phyloP scores from a whole-genome alignment of 2,329 filamentous ascomycete genomes.

The Coleophoma eucalyptorum region DNA sequence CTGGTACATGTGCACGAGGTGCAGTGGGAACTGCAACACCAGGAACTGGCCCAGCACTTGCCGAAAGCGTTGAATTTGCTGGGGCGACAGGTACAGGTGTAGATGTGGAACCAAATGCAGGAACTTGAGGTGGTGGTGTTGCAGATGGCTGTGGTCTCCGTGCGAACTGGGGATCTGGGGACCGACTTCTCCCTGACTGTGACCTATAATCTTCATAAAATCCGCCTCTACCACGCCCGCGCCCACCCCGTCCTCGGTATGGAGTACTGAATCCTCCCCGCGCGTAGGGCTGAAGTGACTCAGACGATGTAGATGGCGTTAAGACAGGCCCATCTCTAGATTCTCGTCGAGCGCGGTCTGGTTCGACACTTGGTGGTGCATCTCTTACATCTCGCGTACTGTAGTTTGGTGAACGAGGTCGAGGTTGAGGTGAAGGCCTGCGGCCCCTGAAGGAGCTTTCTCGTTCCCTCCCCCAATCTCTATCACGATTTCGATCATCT shows the following conservation, averaged over 20 bases:
- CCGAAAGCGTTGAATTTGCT: slow-evolving; percentile 3
- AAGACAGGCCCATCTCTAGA: slow-evolving; percentile 72
- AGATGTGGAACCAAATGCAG: slow-evolving; percentile 46
- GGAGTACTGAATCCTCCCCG: slow-evolving; percentile 35
- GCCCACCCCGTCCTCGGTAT: slow-evolving; percentile 48
- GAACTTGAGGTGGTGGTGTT: slow-evolving; percentile 48
- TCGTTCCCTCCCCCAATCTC: slow-evolving; percentile 46
- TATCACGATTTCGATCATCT: slow-evolving; percentile 54
- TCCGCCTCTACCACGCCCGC: slow-evolving; percentile 44
- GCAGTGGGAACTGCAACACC: slow-evolving; percentile 23
- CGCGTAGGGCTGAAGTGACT: slow-evolving; percentile 40
- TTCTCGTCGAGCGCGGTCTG: slow-evolving; percentile 61
- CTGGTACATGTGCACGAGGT: slow-evolving; percentile 9
- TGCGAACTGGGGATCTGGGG: slow-evolving; percentile 23
- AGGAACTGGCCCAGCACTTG: slow-evolving; percentile 12
- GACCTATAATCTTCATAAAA: slow-evolving; percentile 54
- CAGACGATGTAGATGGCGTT: slow-evolving; percentile 67
- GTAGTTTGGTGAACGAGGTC: slow-evolving; percentile 64
- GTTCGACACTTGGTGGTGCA: slow-evolving; percentile 59
- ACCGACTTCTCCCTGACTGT: slow-evolving; percentile 22
- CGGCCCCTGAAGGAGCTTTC: slow-evolving; percentile 44
- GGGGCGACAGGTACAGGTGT: slow-evolving; percentile 4
- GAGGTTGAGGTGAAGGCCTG: slow-evolving; percentile 54
- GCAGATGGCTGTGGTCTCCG: slow-evolving; percentile 40
- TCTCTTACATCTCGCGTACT: slow-evolving; percentile 48